phyloP scores from a whole-genome alignment of 805 yeast genomes.

The Wickerhamomyces hampshirensis region DNA sequence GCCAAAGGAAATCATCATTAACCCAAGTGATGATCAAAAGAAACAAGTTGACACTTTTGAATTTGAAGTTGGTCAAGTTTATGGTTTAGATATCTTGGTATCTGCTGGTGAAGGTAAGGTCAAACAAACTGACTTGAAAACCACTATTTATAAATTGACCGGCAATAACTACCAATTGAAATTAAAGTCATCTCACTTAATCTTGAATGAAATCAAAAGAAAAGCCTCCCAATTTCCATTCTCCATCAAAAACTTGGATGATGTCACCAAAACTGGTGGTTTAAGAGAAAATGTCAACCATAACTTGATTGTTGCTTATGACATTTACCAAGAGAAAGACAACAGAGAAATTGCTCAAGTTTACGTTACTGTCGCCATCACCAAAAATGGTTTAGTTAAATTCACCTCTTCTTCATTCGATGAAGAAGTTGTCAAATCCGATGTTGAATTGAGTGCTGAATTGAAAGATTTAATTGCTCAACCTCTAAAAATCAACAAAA shows the following conservation, averaged over 20 bases:
- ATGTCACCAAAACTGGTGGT: slow-evolving; percentile 70
- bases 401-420: slow-evolving; percentile 54
- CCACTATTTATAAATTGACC: slow-evolving; percentile 68
- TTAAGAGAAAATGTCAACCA: slow-evolving; percentile 68
- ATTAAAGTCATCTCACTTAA: slow-evolving; percentile 64
- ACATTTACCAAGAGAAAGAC: slow-evolving; percentile 61
- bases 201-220: slow-evolving; percentile 61
- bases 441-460: slow-evolving; percentile 50
- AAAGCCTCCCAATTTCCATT: slow-evolving; percentile 67
- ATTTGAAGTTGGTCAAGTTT: slow-evolving; percentile 73
- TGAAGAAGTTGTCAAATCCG: slow-evolving; percentile 44
- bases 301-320: slow-evolving; percentile 62
- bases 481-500: slow-evolving; percentile 49
- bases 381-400: slow-evolving; percentile 67
- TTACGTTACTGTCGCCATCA: slow-evolving; percentile 71
- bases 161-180: slow-evolving; percentile 65
- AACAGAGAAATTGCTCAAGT: slow-evolving; percentile 65
- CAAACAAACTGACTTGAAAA: slow-evolving; percentile 50
- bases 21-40: slow-evolving; percentile 67
- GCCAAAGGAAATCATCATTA: slow-evolving; percentile 68
- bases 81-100: slow-evolving; percentile 67
- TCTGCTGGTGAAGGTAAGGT: slow-evolving; percentile 66
- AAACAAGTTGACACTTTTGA: slow-evolving; percentile 55
- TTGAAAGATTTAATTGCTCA: slow-evolving; percentile 38
- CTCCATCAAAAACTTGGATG: slow-evolving; percentile 58